Base-by-base conservation (phyloP, 805 yeast species). In the Candida maris region DNA sequence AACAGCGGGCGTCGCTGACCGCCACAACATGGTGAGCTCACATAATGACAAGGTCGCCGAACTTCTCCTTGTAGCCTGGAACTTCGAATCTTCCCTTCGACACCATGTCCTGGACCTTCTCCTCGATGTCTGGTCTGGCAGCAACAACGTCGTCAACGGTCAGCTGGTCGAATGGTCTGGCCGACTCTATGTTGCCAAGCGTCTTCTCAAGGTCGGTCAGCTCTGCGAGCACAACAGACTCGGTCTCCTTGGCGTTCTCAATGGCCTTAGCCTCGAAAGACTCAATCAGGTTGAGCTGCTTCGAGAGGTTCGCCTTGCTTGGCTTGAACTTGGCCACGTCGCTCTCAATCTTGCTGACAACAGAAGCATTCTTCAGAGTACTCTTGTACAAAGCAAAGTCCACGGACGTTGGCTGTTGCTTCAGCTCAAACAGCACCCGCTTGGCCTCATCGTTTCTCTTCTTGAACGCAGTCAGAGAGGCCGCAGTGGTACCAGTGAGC, bases 401-500 rank as follows among this genome's bases (percentile, higher is more conserved):
- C 47, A 93, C 87, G 26, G 69, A 70, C 40, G 86, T 73, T 46
- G 88, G 68, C 68, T 86, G 91, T 49, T 73, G 69, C 61, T 79
- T 71, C 53, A 91, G 73, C 47, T 79, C 82, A 52, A 73, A 68
- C 54, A 85, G 70, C 56, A 75, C 76, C 71, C 86, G 82, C 73
- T 88, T 84, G 53, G 97, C 97, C 65, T 93, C 97, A 60, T 93
- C 98, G 67, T 88, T 83, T 78, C 98, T 86, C 85, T 93, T 91
- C 71, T 89, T 89, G 83, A 93, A 93, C 20, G 95, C 77, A 36
- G 93, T 78, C 64, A 93, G 73, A 29, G 95, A 78, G 36, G 85
- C 61, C 42, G 96, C 95, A 45, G 98, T 93, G 60, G 81, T 70
- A 46, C 98, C 98, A 44, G 96, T 79, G 61, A 93, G 76, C 42